These are phyloP conservation scores for Hanseniaspora singularis DNA, from an alignment of 805 yeast species.

Conservation along the genomic window DNA sequence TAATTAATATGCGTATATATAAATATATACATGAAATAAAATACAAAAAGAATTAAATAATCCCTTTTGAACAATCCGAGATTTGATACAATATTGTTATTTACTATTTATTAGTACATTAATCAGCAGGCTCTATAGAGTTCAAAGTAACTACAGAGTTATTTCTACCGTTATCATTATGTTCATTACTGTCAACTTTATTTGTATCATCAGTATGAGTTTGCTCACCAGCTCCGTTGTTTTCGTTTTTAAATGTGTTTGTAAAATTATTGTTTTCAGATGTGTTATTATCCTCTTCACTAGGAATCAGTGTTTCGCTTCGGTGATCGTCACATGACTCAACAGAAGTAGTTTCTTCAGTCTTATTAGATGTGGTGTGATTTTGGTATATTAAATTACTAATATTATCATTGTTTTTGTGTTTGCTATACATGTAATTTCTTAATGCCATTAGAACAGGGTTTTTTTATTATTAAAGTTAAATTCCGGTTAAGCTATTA, in stretches of 20 bases:
- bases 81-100: too few species aligned
- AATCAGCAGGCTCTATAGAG: not conserved
- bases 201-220: not conserved
- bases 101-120: too few species aligned
- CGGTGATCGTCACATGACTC: not conserved
- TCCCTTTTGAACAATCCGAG: too few species aligned
- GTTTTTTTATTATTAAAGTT: not conserved
- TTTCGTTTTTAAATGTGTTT: not conserved
- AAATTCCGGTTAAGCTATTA: not conserved
- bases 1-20: constrained; percentile 16
- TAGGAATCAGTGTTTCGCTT: not conserved
- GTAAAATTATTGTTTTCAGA: too few species aligned
- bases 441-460: constrained; percentile 12
- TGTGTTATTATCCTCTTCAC: too few species aligned
- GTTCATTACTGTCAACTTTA: not conserved
- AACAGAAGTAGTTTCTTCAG: not conserved
- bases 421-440: constrained; percentile 16
- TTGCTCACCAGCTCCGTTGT: not conserved
- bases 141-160: not conserved
- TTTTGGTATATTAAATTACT: constrained; percentile 12
- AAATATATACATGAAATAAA: too few species aligned
- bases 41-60: too few species aligned
- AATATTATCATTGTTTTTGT: constrained; percentile 6
- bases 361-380: too few species aligned
- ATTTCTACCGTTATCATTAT: not conserved